Evolutionary conservation across 176 grass and related monocot species (phyloP).

Genomic region (Musa schizocarpa): DNA sequence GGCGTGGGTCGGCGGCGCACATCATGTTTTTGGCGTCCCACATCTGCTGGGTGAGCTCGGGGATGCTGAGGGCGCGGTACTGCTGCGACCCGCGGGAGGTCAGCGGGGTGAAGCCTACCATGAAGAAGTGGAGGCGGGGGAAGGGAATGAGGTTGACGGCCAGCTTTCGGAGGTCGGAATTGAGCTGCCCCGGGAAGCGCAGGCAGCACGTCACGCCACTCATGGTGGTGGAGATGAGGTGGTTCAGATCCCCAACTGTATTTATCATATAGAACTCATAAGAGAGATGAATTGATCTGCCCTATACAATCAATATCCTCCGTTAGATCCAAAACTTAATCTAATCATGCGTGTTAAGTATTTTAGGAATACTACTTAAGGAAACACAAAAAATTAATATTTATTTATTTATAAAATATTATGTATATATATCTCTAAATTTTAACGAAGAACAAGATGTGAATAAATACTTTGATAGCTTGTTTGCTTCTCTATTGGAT

Average conservation of each 20-base stretch:
- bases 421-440: no score
- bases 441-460: no score
- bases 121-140: slow-evolving; percentile 80
- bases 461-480: no score
- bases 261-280: no score
- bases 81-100: slow-evolving; percentile 67
- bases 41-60: slow-evolving; percentile 92
- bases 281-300: no score
- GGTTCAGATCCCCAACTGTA: slow-evolving; percentile 40
- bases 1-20: slow-evolving; percentile 80
- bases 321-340: no score
- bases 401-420: no score
- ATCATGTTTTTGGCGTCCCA: slow-evolving; percentile 99
- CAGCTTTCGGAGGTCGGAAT: slow-evolving; percentile 77
- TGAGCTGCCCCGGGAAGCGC: slow-evolving; percentile 80
- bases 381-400: no score
- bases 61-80: slow-evolving; percentile 72
- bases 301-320: no score
- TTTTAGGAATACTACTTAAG: no score
- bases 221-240: slow-evolving; percentile 82
- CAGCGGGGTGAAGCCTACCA: slow-evolving; percentile 68
- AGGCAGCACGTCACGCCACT: slow-evolving; percentile 86
- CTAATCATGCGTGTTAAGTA: no score
- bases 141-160: slow-evolving; percentile 77
- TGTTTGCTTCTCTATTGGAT: no score